Base-by-base conservation (phyloP, 371 early-diverging fungal genomes). In the Blastocladiella emersonii region DNA sequence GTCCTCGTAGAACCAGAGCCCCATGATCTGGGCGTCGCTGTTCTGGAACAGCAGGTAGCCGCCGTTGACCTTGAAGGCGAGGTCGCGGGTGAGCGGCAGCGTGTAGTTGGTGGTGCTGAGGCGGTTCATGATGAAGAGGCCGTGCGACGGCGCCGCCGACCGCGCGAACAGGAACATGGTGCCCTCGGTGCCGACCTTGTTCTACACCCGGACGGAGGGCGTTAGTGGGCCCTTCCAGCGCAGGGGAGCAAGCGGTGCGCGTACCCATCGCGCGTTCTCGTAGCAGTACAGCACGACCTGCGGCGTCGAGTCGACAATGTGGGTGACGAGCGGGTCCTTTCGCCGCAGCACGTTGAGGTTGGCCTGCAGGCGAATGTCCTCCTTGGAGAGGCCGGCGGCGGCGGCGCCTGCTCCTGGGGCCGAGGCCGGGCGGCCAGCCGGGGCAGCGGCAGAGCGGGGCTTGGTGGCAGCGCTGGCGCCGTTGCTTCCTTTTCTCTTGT, bases 101-200 rank as follows among this genome's bases (percentile, higher is more conserved):
- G 12, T 8, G 17, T 37, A 59, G 17, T 59, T 59, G 25, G 15
- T 8, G 12, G 59, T 59, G 43, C n/a, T 19, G 13, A 59, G 10
- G 17, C 59, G 59, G 59, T 59, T 59, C 25, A 59, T 32, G 59
- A 59, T 59, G 30, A 36, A 34, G 6, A 59, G 35, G 43, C 37
- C 59, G 13, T 15, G 21, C 3, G 8, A 12, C 32, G 59, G 59
- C 0, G 25, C 15, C 23, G 43, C 32, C 59, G 59, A 59, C 21
- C 59, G 27, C 13, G 30, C 30, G 21, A 41, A 34, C 37, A 59
- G 59, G 23, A 59, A 59, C 44, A 59, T 41, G 43, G 59, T 37
- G 25, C 59, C 59, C 35, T 59, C 59, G 25, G 21, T 37, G 17
- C 32, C 32, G 27, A 13, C 30, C 15, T 37, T 32, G 13, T 7